Conservation (phyloP, 1,139 yeast genomes). For the Lipomyces yarrowii region DNA sequence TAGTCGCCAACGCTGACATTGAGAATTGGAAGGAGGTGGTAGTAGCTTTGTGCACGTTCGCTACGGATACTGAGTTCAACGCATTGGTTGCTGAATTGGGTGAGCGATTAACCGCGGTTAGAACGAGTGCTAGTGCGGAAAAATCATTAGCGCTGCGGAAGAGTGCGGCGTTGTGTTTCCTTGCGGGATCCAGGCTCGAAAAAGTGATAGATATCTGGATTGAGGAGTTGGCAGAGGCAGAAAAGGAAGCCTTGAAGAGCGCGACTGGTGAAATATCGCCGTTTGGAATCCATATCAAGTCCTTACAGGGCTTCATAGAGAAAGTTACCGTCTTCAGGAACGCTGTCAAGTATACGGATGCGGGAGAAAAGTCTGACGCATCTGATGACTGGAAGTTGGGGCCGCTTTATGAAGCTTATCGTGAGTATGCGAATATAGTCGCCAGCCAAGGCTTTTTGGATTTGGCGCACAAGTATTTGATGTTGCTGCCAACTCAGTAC, state of each 20-base stretch:
- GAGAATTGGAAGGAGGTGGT: slow-evolving; percentile 83
- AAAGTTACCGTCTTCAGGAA: slow-evolving; percentile 78
- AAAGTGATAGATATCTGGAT: slow-evolving; percentile 85
- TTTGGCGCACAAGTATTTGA: slow-evolving; percentile 71
- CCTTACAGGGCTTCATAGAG: slow-evolving; percentile 79
- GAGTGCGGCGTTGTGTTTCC: slow-evolving; percentile 74
- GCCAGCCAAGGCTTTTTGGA: slow-evolving; percentile 85
- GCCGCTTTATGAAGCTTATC: slow-evolving; percentile 58
- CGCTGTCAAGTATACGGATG: slow-evolving; percentile 44
- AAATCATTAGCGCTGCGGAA: slow-evolving; percentile 53
- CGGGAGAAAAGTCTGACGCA: slow-evolving; percentile 44
- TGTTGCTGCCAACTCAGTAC: slow-evolving; percentile 66
- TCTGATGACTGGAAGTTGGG: slow-evolving; percentile 46
- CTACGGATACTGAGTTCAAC: slow-evolving; percentile 53
- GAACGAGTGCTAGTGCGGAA: slow-evolving; percentile 22
- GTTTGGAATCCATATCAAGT: slow-evolving; percentile 82
- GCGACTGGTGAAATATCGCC: slow-evolving; percentile 54
- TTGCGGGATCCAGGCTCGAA: slow-evolving; percentile 81
- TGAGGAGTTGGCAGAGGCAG: slow-evolving; percentile 65
- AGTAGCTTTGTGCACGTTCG: slow-evolving; percentile 64
- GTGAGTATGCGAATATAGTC: slow-evolving; percentile 79
- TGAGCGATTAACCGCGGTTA: slow-evolving; percentile 56
- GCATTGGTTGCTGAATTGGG: slow-evolving; percentile 68
- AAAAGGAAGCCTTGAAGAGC: slow-evolving; percentile 50
- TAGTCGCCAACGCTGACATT: slow-evolving; percentile 77